phyloP scores from a whole-genome alignment of 1,284 basidiomycete genomes.

The Pisolithus thermaeus region DNA sequence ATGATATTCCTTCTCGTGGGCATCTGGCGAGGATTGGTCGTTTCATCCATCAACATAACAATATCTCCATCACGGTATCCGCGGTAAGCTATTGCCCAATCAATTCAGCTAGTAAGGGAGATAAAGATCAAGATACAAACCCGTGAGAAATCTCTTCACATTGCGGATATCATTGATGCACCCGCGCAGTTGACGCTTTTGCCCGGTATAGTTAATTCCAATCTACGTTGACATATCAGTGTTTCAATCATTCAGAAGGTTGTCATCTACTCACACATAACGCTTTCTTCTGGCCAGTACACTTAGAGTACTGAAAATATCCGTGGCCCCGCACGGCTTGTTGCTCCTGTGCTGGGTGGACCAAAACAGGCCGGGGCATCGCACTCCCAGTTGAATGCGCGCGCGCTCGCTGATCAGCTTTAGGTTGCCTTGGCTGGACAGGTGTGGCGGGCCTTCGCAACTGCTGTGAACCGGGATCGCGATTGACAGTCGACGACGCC shows the following conservation, averaged over 20 bases:
- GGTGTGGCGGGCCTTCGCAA: background rate
- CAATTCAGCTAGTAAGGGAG: background rate
- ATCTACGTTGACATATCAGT: conserved; percentile 34
- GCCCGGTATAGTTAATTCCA: conserved; percentile 76
- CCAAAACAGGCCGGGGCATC: conserved; percentile 1
- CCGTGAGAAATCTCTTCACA: conserved; percentile 63
- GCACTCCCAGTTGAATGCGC: conserved; percentile 16
- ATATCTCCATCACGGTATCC: conserved; percentile 70
- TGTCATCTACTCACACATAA: conserved; percentile 51
- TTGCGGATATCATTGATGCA: conserved; percentile 82
- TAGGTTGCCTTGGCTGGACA: conserved; percentile 6
- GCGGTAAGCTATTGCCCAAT: conserved; percentile 42
- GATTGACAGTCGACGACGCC: background rate
- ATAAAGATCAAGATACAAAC: conserved; percentile 37
- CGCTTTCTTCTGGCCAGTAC: conserved; percentile 65
- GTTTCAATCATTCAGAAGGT: background rate
- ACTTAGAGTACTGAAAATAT: conserved; percentile 60
- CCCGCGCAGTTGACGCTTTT: conserved; percentile 57
- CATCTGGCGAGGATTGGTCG: conserved; percentile 47
- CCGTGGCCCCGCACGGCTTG: conserved; percentile 5
- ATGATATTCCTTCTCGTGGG: conserved; percentile 80
- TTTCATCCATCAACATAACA: conserved; percentile 74
- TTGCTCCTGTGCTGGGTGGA: conserved; percentile 3
- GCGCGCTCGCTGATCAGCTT: conserved; percentile 16
- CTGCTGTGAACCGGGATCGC: conserved; percentile 4